These are phyloP conservation scores for Pestalotiopsis sp. DNA, from an alignment of 2,329 filamentous ascomycete genomes.

Conservation along the genomic window DNA sequence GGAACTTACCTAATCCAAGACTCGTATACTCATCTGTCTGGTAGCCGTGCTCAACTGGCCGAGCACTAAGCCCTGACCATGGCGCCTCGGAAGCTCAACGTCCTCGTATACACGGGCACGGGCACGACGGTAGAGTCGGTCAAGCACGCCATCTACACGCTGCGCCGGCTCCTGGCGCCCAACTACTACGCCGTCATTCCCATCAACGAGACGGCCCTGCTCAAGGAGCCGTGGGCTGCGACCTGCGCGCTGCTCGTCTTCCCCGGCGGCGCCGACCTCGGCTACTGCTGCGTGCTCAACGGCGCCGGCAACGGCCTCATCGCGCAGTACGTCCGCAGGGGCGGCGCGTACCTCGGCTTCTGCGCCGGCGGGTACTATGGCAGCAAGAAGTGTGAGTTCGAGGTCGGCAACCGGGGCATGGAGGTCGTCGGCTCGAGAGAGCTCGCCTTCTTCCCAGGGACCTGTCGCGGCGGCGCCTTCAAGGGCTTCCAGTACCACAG, in stretches of 20 bases:
- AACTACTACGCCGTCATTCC: conserved; percentile 96
- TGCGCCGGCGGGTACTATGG: conserved; percentile 97
- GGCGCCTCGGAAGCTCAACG: conserved; percentile 76
- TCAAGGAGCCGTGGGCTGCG: conserved; percentile 89
- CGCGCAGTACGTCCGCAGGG: conserved; percentile 79
- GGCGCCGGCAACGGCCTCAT: conserved; percentile 86
- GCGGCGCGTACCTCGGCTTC: conserved; percentile 86
- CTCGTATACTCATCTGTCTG: neutral
- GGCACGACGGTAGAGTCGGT: conserved; percentile 89
- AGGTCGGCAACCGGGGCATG: conserved; percentile 78
- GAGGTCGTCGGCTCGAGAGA: conserved; percentile 87
- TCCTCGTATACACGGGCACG: conserved; percentile 91
- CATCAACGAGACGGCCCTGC: conserved; percentile 73
- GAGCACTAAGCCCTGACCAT: conserved; percentile 43
- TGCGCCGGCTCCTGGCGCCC: conserved; percentile 82
- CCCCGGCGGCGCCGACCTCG: conserved; percentile 90
- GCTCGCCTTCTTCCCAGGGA: conserved; percentile 84
- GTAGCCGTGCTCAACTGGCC: neutral
- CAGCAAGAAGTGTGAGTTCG: conserved; percentile 81
- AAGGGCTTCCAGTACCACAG: conserved; percentile 88
- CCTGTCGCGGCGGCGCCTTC: conserved; percentile 84
- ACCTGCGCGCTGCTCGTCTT: conserved; percentile 90
- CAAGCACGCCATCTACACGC: conserved; percentile 82
- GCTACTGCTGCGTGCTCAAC: conserved; percentile 86
- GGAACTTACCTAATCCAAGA: neutral